These are phyloP conservation scores for Pseudogymnoascus sp. DNA, from an alignment of 2,329 filamentous ascomycete genomes.

Conservation along the genomic window DNA sequence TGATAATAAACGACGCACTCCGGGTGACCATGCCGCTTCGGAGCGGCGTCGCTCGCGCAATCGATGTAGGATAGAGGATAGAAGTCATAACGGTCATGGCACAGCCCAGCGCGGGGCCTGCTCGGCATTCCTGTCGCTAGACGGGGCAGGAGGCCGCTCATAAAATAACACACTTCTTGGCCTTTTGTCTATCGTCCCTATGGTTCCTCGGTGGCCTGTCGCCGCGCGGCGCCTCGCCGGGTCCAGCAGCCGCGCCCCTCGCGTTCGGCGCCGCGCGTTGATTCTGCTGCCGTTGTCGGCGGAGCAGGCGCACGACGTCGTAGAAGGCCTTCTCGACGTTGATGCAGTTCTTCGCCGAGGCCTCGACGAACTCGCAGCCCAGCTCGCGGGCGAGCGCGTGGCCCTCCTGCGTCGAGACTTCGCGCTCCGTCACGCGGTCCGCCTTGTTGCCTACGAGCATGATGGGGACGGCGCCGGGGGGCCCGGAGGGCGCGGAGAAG, in stretches of 20 bases:
- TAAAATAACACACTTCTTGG: slow-evolving; percentile 27
- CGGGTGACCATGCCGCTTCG: background rate
- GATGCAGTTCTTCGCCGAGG: slow-evolving; percentile 95
- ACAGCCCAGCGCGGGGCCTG: background rate
- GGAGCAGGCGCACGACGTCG: slow-evolving; percentile 86
- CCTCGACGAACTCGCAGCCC: slow-evolving; percentile 93
- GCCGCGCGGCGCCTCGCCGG: slow-evolving; percentile 15
- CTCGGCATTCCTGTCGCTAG: background rate
- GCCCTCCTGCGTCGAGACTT: slow-evolving; percentile 94
- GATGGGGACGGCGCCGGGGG: slow-evolving; percentile 69
- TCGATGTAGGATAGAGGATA: slow-evolving; percentile 9
- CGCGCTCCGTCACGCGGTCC: slow-evolving; percentile 89
- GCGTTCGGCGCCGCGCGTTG: slow-evolving; percentile 15
- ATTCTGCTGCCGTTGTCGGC: slow-evolving; percentile 62
- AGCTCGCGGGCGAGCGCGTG: slow-evolving; percentile 84
- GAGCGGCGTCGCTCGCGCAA: background rate
- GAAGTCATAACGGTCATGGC: slow-evolving; percentile 9
- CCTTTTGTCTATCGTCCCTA: slow-evolving; percentile 18
- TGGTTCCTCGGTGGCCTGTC: slow-evolving; percentile 23
- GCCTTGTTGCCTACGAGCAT: slow-evolving; percentile 99
- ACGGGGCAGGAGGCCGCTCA: slow-evolving; percentile 18
- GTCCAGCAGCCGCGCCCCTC: slow-evolving; percentile 17
- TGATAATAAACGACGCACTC: background rate
- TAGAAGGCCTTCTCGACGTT: slow-evolving; percentile 99
- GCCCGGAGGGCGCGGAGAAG: slow-evolving; percentile 40